Evolutionary conservation across 768 basidiomycete species (phyloP), one percentile per base, ranked within the genome.

Genomic region (Leccinum uliginosum): DNA sequence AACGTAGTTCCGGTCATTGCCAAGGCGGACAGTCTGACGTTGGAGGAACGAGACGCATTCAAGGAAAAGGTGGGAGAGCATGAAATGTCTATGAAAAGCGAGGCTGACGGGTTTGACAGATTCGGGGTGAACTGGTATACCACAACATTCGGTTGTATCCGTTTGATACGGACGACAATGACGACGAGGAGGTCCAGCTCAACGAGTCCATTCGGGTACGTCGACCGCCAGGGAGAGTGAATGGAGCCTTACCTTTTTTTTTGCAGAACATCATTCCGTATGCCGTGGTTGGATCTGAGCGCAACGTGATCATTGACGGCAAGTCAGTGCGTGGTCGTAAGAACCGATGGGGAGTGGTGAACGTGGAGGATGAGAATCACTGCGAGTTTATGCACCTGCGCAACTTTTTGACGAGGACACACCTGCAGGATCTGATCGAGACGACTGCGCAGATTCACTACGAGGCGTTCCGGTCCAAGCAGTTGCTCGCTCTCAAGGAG

Each of bases 1-100:
- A 99, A 99, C 65, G 96, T 99, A 52, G 95, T 99, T 8, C 96
- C 96, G n/a, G 91, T 99, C 59, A 98, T 99, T 67, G 96, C 97
- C 64, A 99, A 99, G 82, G 83, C 91, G 29, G 96, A 99, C 74
- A 88, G 86, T 61, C 80, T 99, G 78, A 98, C 95, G 2, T 72
- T 91, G 56, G 95, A 97, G 62, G 96, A 99, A 80, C 79, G 93
- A 64, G 89, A 88, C 55, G 79, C 80, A 46, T 99, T 99, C 83
- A 99, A 99, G 82, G 78, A 83, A 67, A 90, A 93, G 80, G 93
- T 92, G 30, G 17, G 78, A 66, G 7, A 21, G 32, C 19, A 26
- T 12, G 43, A 4, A 4, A 26, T 26, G 12, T 27, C 2, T 5
- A 6, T 23, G 34, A 23, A 40, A 40, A 27, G 29, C 10, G 51